phyloP scores from a whole-genome alignment of 805 yeast genomes.

The Pichia occidentalis region DNA sequence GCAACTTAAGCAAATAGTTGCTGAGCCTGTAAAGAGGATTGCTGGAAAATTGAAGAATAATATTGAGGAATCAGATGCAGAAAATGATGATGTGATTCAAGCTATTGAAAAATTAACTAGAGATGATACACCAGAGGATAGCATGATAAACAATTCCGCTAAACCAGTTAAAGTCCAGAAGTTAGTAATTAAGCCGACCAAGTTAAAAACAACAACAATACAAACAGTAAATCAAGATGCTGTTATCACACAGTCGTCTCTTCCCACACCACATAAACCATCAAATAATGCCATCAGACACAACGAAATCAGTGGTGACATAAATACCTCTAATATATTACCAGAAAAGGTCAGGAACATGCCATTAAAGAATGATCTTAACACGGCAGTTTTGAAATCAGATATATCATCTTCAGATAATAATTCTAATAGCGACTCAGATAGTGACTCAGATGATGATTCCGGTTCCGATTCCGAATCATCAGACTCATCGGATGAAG shows the following conservation, averaged over 20 bases:
- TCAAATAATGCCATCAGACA: conserved; percentile 18
- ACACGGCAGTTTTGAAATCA: too few relatives aligned
- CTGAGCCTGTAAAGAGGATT: too few relatives aligned
- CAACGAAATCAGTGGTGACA: conserved; percentile 23
- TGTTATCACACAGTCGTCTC: background rate
- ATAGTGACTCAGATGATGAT: conserved; percentile 20
- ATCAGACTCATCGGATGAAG: conserved; percentile 19
- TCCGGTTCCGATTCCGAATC: conserved; percentile 18
- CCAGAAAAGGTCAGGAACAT: conserved; percentile 14
- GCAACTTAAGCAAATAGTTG: too few relatives aligned
- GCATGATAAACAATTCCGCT: conserved; percentile 1
- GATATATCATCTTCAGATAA: conserved; percentile 10
- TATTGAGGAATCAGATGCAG: conserved; percentile 1
- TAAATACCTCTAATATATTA: conserved; percentile 20
- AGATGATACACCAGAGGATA: conserved; percentile 10
- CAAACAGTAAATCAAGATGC: too few relatives aligned
- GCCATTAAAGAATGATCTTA: too few relatives aligned
- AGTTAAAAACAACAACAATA: too few relatives aligned
- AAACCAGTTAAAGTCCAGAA: conserved; percentile 10
- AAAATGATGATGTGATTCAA: conserved; percentile 3
- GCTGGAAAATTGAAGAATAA: too few relatives aligned
- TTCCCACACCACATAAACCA: background rate
- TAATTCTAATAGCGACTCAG: conserved; percentile 15
- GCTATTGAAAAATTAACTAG: conserved; percentile 7
- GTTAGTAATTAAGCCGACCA: conserved; percentile 1